Base-by-base conservation (phyloP, 2,329 filamentous ascomycete genomes). In the Ambrosiella beaveri region DNA sequence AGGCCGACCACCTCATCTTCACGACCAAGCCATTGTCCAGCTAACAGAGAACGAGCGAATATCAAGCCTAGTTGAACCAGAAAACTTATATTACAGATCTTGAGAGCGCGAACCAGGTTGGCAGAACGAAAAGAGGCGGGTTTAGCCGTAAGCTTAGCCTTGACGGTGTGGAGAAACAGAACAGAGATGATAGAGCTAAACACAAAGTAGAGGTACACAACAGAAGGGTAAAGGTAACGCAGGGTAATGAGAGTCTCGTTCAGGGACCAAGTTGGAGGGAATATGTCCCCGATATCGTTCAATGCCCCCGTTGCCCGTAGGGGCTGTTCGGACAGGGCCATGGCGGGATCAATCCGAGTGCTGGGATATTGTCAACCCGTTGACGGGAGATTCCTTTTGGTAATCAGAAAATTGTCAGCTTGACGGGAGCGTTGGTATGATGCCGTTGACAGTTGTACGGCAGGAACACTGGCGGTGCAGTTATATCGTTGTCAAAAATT, bases 201-300 rank as follows among this genome's bases (percentile, higher is more conserved):
- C 55, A 77, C 66, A 66, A 81, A 85, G 68, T 78, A 84, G 57
- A 72, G 53, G 63, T 82, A 81, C 60, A 81, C 68, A 17, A 72
- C 60, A 8, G 75, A 71, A 9, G 83, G 81, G 62, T 79, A 82
- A 7, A 73, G 68, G 66, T 84, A 84, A 68, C 79, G 78, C 12
- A 59, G n/a, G 17, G 36, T 50, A 13, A 58, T 45, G 11, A 61
- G 39, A 27, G 41, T 40, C 12, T 58, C 35, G 15, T 41, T n/a
- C 35, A 54, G 41, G 15, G 47, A 56, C 54, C 35, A 52, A 15
- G 19, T 56, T 49, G 40, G 17, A n/a, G 56, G 57, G n/a, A 56
- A 44, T 27, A 19, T 12, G 35, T 39, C 36, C 17, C 12, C 35
- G 27, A 56, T 47, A 37, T 39, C 41, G 39, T 45, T n/a, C 37